phyloP scores from a whole-genome alignment of 495 filamentous ascomycete species.

The Geopyxis carbonaria region DNA sequence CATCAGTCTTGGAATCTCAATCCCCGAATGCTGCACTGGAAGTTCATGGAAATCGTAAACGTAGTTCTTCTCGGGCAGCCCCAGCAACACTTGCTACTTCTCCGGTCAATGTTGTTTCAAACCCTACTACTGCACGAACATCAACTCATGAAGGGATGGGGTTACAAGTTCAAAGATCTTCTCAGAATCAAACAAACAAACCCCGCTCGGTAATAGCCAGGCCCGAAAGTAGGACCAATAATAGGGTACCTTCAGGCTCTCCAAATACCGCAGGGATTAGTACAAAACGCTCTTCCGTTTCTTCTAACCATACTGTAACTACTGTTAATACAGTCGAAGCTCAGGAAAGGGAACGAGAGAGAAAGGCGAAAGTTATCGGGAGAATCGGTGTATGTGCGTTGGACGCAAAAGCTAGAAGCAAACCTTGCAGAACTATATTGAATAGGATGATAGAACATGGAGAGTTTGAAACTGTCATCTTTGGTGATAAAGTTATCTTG shows the following conservation, averaged over 20 bases:
- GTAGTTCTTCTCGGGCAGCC: conserved; percentile 7
- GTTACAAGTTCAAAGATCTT: conserved; percentile 15
- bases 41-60: no score
- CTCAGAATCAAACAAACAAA: not conserved
- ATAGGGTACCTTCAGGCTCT: not conserved
- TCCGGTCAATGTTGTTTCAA: conserved; percentile 23
- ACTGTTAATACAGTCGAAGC: conserved; percentile 31
- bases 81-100: conserved; percentile 22
- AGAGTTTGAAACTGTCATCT: conserved; percentile 90
- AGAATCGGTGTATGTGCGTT: conserved; percentile 87
- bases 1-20: no score
- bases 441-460: conserved; percentile 76
- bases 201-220: conserved; percentile 1
- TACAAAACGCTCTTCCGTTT: conserved; percentile 20
- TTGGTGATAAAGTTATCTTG: conserved; percentile 94
- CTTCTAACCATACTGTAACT: conserved; percentile 15
- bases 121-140: conserved; percentile 20
- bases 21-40: no score
- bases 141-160: conserved; percentile 22
- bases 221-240: not conserved
- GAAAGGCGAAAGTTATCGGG: conserved; percentile 29
- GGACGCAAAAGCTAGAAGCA: conserved; percentile 89
- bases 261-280: conserved; percentile 8
- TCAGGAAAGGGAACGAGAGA: conserved; percentile 14
- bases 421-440: conserved; percentile 86